Percentiles rank a stretch among this genome's conserved stretches.
These are phyloP conservation scores for Solanum aculeatissimum DNA, from an alignment of 305 asterid genomes.

Conservation along the genomic window DNA sequence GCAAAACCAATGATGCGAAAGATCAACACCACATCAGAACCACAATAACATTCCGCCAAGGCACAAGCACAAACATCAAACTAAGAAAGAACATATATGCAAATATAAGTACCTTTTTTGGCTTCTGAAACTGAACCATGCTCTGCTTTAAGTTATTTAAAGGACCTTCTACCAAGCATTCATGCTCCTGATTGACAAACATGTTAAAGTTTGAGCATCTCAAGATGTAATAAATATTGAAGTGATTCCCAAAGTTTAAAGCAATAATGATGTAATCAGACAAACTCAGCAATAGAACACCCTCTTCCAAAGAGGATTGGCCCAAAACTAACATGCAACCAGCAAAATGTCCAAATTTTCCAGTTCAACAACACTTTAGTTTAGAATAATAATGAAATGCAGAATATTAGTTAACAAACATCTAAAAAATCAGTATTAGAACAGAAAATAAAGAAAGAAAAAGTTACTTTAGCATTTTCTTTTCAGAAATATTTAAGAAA, in stretches of 20 bases:
- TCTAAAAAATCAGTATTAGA: background rate
- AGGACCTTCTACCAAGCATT: constrained; percentile 99
- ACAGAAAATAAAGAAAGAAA: background rate
- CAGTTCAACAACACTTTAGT: background rate
- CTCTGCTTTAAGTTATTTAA: constrained; percentile 95
- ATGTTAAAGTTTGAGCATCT: background rate
- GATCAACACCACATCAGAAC: background rate
- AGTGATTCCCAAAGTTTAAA: background rate
- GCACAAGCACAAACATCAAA: background rate
- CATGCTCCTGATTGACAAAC: constrained; percentile 60
- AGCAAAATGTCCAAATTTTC: background rate
- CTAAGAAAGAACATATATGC: background rate
- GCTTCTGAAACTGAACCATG: constrained; percentile 99
- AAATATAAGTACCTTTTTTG: constrained; percentile 56
- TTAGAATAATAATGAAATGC: background rate
- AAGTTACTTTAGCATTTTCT: background rate
- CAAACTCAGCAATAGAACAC: background rate
- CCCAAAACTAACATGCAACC: background rate
- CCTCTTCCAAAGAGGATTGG: background rate
- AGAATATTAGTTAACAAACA: background rate
- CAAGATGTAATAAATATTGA: background rate
- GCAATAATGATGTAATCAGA: background rate
- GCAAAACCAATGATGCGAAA: constrained; percentile 3
- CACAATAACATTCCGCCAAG: background rate
- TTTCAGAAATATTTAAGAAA: background rate